Percentiles rank a stretch among this genome's conserved stretches.
Evolutionary conservation across 1,284 basidiomycete species (phyloP).

Genomic region (Fomitopsis pinicola): DNA sequence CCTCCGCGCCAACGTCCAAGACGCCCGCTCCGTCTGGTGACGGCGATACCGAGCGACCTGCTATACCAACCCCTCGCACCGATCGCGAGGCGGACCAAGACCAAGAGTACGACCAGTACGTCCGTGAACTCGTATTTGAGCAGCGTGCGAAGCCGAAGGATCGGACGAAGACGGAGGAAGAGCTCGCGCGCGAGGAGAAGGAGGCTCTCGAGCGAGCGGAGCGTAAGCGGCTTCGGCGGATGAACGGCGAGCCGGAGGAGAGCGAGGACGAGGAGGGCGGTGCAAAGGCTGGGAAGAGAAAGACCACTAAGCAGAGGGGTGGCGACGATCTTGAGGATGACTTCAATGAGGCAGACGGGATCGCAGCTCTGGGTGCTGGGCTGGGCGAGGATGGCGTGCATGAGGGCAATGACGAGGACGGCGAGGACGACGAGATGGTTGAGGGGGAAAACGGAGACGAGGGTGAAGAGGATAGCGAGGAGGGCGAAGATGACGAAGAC

Average conservation of each 20-base stretch:
- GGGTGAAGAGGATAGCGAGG: constrained; percentile 32
- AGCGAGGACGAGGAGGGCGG: constrained; percentile 53
- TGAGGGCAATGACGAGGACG: constrained; percentile 27
- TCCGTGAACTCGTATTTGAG: constrained; percentile 92
- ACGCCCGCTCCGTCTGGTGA: not conserved
- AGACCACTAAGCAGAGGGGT: constrained; percentile 39
- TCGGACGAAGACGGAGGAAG: constrained; percentile 95
- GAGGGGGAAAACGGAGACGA: constrained; percentile 36
- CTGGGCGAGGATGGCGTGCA: constrained; percentile 35
- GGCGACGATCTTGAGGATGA: constrained; percentile 94
- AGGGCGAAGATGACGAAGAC: constrained; percentile 26
- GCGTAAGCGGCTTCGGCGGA: constrained; percentile 72
- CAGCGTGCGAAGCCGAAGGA: constrained; percentile 93
- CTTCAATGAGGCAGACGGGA: constrained; percentile 56
- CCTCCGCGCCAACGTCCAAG: constrained; percentile 25
- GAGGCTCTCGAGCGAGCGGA: constrained; percentile 87
- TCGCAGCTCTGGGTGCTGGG: constrained; percentile 47
- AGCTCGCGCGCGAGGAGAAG: constrained; percentile 86
- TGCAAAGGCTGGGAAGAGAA: constrained; percentile 29
- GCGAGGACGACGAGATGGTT: constrained; percentile 53
- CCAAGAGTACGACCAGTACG: constrained; percentile 85
- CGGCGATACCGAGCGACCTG: not conserved
- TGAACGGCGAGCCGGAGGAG: constrained; percentile 79
- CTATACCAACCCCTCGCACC: constrained; percentile 1
- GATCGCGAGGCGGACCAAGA: constrained; percentile 28